Evolutionary conservation across 2,329 filamentous ascomycete genomes (phyloP).

Genomic region (Berkeleyomyces rouxiae): DNA sequence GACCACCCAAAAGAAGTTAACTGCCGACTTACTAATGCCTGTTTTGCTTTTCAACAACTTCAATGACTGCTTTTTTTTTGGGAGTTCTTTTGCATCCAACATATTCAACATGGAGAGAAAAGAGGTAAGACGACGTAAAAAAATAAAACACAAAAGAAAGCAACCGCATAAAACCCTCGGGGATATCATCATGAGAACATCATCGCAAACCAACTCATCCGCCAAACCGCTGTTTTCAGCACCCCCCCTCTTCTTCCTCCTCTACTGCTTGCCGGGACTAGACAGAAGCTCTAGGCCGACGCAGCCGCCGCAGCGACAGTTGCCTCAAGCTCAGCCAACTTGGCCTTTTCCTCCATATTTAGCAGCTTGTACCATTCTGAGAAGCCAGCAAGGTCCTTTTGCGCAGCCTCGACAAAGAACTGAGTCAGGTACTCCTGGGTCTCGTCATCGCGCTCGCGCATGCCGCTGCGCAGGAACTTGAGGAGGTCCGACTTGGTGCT

Average conservation of each 20-base stretch:
- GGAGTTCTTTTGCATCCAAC: neutral
- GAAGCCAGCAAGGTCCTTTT: conserved; percentile 40
- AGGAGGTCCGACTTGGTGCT: conserved; percentile 62
- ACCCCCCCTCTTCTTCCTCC: neutral
- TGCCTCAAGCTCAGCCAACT: conserved; percentile 35
- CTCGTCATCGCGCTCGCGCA: conserved; percentile 68
- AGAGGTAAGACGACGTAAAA: no score
- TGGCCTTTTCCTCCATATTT: conserved; percentile 37
- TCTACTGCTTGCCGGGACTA: neutral
- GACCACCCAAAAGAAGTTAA: no score
- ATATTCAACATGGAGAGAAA: neutral
- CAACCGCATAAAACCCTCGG: neutral
- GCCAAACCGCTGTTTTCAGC: no score
- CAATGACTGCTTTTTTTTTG: neutral
- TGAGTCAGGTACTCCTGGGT: conserved; percentile 70
- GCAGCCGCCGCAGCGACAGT: conserved; percentile 16
- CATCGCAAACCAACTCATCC: neutral
- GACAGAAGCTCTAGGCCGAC: neutral
- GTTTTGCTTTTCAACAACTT: neutral
- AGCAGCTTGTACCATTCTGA: conserved; percentile 39
- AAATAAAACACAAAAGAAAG: no score
- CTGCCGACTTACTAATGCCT: neutral
- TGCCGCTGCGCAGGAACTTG: conserved; percentile 49
- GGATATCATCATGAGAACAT: neutral
- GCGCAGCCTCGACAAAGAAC: conserved; percentile 52